Percentiles rank a stretch among this genome's conserved stretches.
Evolutionary conservation across 1,284 basidiomycete genomes (phyloP).

Genomic region (Malassezia brasiliensis): DNA sequence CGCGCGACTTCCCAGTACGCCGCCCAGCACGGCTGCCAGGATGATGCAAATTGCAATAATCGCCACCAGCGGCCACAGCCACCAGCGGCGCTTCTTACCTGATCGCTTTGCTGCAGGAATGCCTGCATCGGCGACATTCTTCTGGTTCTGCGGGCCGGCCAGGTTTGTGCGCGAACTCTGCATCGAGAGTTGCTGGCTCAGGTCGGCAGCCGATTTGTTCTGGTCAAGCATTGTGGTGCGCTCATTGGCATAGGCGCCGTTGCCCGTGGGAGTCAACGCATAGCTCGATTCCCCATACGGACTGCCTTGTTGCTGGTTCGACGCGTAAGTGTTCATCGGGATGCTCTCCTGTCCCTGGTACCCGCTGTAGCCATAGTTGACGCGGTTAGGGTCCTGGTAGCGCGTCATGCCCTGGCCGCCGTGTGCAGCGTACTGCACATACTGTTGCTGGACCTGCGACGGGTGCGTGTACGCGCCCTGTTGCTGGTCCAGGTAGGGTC

Average conservation of each 20-base stretch:
- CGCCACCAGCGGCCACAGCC: conserved; percentile 21
- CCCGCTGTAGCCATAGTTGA: neutral
- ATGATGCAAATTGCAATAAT: conserved; percentile 54
- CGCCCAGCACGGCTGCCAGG: conserved; percentile 66
- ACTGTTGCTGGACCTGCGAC: neutral
- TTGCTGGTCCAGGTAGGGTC: neutral
- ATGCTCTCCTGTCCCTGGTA: neutral
- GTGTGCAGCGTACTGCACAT: neutral
- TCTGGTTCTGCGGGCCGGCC: neutral
- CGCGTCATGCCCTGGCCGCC: neutral
- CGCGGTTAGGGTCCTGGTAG: neutral
- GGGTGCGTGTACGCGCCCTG: neutral
- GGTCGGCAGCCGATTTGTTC: neutral
- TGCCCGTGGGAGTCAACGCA: neutral
- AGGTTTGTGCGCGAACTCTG: neutral
- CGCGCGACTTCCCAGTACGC: conserved; percentile 59
- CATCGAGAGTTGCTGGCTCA: neutral
- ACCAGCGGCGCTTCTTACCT: neutral
- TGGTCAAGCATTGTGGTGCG: neutral
- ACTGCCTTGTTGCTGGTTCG: neutral
- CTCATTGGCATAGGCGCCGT: neutral
- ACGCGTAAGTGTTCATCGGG: neutral
- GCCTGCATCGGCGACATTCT: neutral
- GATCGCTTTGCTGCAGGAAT: neutral
- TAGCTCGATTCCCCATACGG: neutral